Evolutionary conservation across 2,329 filamentous ascomycete genomes (phyloP).

Genomic region (Colletotrichum lindemuthianum): DNA sequence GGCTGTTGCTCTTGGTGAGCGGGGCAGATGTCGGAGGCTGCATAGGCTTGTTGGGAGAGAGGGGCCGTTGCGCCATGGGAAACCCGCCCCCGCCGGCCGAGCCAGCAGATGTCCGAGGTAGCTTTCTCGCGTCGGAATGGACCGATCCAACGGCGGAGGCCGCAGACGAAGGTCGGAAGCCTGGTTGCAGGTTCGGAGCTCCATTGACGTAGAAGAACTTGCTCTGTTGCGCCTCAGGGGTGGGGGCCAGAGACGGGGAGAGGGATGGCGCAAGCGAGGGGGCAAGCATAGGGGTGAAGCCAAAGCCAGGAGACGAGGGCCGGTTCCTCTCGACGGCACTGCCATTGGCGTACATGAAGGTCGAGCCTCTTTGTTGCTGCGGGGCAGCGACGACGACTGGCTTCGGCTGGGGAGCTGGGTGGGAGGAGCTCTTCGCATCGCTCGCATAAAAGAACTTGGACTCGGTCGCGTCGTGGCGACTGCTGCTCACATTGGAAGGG

Average conservation of each 20-base stretch:
- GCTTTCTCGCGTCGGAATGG: slow-evolving; percentile 57
- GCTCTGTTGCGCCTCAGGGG: slow-evolving; percentile 54
- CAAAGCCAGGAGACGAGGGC: slow-evolving; percentile 41
- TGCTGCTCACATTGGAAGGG: slow-evolving; percentile 44
- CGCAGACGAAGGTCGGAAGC: slow-evolving; percentile 46
- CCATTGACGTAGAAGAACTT: slow-evolving; percentile 85
- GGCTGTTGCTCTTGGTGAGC: slow-evolving; percentile 34
- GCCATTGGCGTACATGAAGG: slow-evolving; percentile 69
- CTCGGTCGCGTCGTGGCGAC: slow-evolving; percentile 48
- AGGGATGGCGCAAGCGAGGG: slow-evolving; percentile 44
- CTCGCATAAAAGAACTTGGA: slow-evolving; percentile 94
- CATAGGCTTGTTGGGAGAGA: slow-evolving; percentile 60
- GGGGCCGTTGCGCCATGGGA: slow-evolving; percentile 52
- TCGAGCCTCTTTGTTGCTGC: slow-evolving; percentile 53
- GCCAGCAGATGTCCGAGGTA: slow-evolving; percentile 38
- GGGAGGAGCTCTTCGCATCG: slow-evolving; percentile 65
- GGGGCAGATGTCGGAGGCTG: slow-evolving; percentile 31
- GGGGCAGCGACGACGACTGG: slow-evolving; percentile 46
- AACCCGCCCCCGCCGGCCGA: slow-evolving; percentile 39
- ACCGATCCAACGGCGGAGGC: slow-evolving; percentile 55
- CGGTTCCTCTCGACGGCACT: slow-evolving; percentile 51
- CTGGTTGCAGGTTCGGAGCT: slow-evolving; percentile 58
- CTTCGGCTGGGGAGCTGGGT: slow-evolving; percentile 26
- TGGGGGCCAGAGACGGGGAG: slow-evolving; percentile 47
- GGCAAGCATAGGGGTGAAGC: slow-evolving; percentile 27